Conservation (phyloP, 345 rosid genomes). For the Brassica juncea region DNA sequence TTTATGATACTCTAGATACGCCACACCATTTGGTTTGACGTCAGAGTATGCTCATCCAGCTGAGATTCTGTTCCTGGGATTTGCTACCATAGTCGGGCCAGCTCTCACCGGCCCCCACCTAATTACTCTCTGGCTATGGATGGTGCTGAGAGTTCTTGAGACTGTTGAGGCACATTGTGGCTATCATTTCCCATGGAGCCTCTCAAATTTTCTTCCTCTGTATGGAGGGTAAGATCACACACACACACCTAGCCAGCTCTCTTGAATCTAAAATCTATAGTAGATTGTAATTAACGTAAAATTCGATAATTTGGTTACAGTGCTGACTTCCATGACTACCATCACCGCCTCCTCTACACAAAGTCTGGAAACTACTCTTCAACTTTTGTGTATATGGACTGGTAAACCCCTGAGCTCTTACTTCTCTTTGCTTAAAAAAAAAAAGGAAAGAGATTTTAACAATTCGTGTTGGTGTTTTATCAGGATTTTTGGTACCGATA, state of each 20-base stretch:
- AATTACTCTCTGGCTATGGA: conserved; percentile 93
- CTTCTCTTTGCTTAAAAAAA: neutral
- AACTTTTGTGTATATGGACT: conserved; percentile 94
- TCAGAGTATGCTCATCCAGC: conserved; percentile 99
- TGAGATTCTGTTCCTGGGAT: conserved; percentile 96
- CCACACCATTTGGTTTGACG: conserved; percentile 97
- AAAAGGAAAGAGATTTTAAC: neutral
- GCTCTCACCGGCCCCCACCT: conserved; percentile 97
- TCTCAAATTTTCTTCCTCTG: conserved; percentile 82
- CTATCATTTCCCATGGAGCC: conserved; percentile 99
- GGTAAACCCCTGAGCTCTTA: conserved; percentile 53
- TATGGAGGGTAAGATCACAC: conserved; percentile 83
- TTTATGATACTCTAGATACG: conserved; percentile 59
- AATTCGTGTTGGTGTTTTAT: neutral
- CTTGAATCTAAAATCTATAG: neutral
- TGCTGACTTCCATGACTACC: conserved; percentile 98
- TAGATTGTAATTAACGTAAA: neutral
- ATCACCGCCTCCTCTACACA: conserved; percentile 93
- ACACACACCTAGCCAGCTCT: neutral
- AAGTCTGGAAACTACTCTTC: conserved; percentile 98
- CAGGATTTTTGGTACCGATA: conserved; percentile 97
- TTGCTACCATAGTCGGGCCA: conserved; percentile 95
- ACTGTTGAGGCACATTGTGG: conserved; percentile 99
- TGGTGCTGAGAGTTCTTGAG: conserved; percentile 93
- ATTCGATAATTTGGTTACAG: conserved; percentile 40